Conservation (phyloP, 139 green algal genomes). For the Bryopsis sp. region DNA sequence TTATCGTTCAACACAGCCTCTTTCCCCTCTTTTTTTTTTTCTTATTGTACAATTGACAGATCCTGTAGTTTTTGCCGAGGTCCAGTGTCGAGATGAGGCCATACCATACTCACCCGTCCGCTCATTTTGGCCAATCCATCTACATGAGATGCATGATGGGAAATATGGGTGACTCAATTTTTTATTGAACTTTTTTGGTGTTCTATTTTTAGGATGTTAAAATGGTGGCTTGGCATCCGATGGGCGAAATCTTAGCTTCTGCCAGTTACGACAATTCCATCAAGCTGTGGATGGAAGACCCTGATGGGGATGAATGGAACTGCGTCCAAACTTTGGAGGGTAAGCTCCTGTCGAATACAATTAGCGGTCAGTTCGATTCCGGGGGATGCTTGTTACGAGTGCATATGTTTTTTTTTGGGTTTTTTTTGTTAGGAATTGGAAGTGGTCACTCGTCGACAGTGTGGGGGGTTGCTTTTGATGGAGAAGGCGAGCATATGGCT, state of each 20-base stretch:
- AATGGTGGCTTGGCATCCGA: slow-evolving; percentile 82
- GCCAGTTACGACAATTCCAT: slow-evolving; percentile 89
- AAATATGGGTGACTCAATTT: background rate
- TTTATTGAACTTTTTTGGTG: background rate
- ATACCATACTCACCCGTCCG: too few species aligned
- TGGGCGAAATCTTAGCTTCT: slow-evolving; percentile 68
- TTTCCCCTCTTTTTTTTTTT: background rate
- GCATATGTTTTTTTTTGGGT: slow-evolving; percentile 6
- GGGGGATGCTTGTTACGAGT: background rate
- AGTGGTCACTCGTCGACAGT: slow-evolving; percentile 77
- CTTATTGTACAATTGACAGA: background rate
- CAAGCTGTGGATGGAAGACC: slow-evolving; percentile 71
- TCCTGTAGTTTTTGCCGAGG: background rate
- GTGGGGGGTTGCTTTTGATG: slow-evolving; percentile 68
- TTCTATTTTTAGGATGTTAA: slow-evolving; percentile 95
- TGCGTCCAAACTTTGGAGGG: slow-evolving; percentile 72
- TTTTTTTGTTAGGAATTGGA: background rate
- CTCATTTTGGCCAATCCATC: too few species aligned
- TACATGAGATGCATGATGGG: background rate
- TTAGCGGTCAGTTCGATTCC: too few species aligned
- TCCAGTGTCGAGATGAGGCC: too few species aligned
- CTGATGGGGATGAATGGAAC: slow-evolving; percentile 69
- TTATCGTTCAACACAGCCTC: too few species aligned
- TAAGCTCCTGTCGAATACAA: slow-evolving; percentile 19
- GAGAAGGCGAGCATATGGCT: slow-evolving; percentile 50